Evolutionary conservation across 345 rosid species (phyloP).

Genomic region (Pistacia atlantica): DNA sequence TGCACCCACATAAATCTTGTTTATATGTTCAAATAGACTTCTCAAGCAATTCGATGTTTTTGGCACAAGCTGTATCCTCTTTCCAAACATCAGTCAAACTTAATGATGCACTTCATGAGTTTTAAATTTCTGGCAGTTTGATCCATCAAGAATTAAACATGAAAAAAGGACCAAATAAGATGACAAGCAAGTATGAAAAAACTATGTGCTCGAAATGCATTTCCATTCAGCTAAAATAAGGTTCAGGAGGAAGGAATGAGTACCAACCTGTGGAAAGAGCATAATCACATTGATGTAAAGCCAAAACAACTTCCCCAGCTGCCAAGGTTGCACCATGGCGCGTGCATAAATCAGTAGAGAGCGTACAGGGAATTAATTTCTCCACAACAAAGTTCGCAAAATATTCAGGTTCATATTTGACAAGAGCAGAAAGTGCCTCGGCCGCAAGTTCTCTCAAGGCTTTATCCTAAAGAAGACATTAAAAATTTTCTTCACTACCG

Average conservation of each 20-base stretch:
- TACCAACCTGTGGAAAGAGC: conserved; percentile 67
- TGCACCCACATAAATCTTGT: background rate
- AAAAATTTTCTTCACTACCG: conserved; percentile 3
- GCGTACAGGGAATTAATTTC: conserved; percentile 76
- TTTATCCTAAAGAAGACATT: conserved; percentile 64
- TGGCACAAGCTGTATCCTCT: background rate
- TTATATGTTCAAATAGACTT: background rate
- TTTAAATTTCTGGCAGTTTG: background rate
- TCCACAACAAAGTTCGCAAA: conserved; percentile 67
- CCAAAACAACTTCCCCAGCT: conserved; percentile 78
- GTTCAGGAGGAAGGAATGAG: conserved; percentile 22
- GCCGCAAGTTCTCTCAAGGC: conserved; percentile 91
- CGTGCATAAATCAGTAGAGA: conserved; percentile 83
- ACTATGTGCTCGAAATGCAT: conserved; percentile 11
- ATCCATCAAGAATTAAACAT: conserved; percentile 6
- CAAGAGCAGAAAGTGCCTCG: conserved; percentile 89
- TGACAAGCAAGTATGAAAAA: conserved; percentile 10
- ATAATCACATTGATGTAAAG: conserved; percentile 60
- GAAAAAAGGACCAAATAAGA: conserved; percentile 15
- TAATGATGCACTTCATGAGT: background rate
- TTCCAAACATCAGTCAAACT: background rate
- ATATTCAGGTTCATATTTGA: conserved; percentile 72
- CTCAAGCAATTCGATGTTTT: background rate
- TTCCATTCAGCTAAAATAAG: conserved; percentile 14
- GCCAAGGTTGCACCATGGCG: conserved; percentile 98